These are phyloP conservation scores for Craspedostauros australis DNA, from an alignment of 108 stramenopile genomes.

Conservation along the genomic window DNA sequence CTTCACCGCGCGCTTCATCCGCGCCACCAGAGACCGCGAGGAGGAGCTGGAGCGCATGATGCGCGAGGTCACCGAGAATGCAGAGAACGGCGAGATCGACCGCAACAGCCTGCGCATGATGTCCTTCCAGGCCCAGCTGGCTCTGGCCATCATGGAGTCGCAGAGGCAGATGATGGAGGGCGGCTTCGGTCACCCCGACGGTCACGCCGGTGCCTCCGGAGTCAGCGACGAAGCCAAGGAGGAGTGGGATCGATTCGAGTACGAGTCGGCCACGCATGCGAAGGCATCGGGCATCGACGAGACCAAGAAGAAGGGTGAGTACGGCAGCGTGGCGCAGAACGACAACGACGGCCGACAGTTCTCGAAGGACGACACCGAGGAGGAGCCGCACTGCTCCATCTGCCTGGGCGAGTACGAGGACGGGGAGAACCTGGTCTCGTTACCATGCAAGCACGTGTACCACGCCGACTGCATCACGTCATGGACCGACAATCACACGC, in stretches of 20 bases:
- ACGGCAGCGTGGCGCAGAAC: slow-evolving; percentile 22
- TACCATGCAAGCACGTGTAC: slow-evolving; percentile 77
- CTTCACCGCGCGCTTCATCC: slow-evolving; percentile 67
- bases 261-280: too few relatives aligned
- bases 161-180: slow-evolving; percentile 84
- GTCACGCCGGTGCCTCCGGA: slow-evolving; percentile 33
- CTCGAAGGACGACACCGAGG: slow-evolving; percentile 22
- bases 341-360: slow-evolving; percentile 7
- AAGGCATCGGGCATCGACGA: not conserved
- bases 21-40: slow-evolving; percentile 55
- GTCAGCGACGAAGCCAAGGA: slow-evolving; percentile 65
- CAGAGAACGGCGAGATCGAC: slow-evolving; percentile 20
- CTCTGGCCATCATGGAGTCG: slow-evolving; percentile 84
- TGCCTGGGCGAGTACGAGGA: slow-evolving; percentile 86
- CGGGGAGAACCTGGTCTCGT: slow-evolving; percentile 48
- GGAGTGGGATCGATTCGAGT: slow-evolving; percentile 64
- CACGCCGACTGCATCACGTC: slow-evolving; percentile 73
- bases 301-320: slow-evolving; percentile 16
- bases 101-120: slow-evolving; percentile 57
- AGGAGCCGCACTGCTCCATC: slow-evolving; percentile 73
- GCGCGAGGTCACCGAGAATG: slow-evolving; percentile 26
- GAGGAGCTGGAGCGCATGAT: slow-evolving; percentile 69
- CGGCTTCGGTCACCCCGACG: slow-evolving; percentile 67
- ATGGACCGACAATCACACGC: slow-evolving; percentile 68
- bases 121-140: slow-evolving; percentile 86